Conservation (phyloP, 108 stramenopile genomes). For the Cyclotella atomus region DNA sequence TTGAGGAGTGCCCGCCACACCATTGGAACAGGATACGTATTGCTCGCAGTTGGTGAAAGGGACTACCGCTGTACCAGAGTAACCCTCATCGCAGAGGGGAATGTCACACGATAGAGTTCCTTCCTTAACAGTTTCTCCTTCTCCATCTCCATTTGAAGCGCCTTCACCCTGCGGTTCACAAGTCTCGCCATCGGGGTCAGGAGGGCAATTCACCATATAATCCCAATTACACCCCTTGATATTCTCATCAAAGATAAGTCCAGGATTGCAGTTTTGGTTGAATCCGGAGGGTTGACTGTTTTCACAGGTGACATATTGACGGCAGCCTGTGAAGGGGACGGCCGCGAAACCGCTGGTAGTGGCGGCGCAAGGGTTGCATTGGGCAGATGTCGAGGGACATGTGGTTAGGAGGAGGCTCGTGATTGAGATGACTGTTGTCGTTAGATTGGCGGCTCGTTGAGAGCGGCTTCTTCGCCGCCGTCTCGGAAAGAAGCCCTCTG, state of each 20-base stretch:
- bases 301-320: constrained; percentile 14
- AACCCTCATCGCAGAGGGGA: constrained; percentile 4
- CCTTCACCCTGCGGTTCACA: not conserved
- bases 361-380: constrained; percentile 13
- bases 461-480: not conserved
- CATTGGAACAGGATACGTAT: constrained; percentile 18
- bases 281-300: not conserved
- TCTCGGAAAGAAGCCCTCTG: no score
- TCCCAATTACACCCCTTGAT: constrained; percentile 27
- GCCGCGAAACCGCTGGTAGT: constrained; percentile 10
- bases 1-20: constrained; percentile 7
- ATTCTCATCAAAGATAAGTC: constrained; percentile 6
- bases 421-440: not conserved
- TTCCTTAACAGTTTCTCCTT: not conserved
- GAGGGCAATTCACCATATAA: constrained; percentile 15
- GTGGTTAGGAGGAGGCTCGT: not conserved
- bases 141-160: not conserved
- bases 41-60: constrained; percentile 9
- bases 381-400: not conserved
- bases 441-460: not conserved
- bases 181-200: not conserved
- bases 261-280: constrained; percentile 5
- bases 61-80: constrained; percentile 7
- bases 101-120: not conserved
- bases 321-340: constrained; percentile 11